Conservation (phyloP, 805 yeast species). For the Candida easanensis region DNA sequence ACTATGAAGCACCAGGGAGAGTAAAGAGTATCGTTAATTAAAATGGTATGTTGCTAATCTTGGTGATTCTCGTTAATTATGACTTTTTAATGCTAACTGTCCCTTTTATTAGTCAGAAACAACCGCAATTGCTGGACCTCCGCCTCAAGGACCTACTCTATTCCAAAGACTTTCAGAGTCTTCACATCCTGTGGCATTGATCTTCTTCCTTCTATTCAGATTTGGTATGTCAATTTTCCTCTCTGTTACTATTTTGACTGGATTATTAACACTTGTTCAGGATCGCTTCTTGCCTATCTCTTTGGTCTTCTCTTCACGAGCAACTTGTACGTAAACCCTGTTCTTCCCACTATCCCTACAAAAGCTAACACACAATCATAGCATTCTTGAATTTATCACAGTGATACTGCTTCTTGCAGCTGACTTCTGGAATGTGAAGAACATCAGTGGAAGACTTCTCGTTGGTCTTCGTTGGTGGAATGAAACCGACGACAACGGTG, state of each 20-base stretch:
- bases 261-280: conserved; percentile 18
- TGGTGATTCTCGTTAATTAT: neutral
- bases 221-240: conserved; percentile 33
- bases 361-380: conserved; percentile 12
- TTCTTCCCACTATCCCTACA: neutral
- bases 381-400: conserved; percentile 72
- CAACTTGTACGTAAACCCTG: conserved; percentile 38
- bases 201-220: conserved; percentile 62
- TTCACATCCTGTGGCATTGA: conserved; percentile 78
- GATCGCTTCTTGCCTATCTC: conserved; percentile 62
- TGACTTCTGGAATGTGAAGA: conserved; percentile 93
- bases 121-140: conserved; percentile 10
- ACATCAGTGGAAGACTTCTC: conserved; percentile 82
- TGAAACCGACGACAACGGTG: conserved; percentile 57
- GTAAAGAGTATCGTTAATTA: too few relatives aligned
- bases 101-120: conserved; percentile 9
- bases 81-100: too few relatives aligned
- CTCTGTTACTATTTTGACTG: neutral
- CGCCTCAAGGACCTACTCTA: conserved; percentile 8
- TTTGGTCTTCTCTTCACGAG: conserved; percentile 69
- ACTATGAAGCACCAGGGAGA: too few relatives aligned
- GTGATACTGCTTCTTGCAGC: conserved; percentile 76
- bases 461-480: conserved; percentile 99
- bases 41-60: neutral
- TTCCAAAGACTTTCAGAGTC: conserved; percentile 53